These are phyloP conservation scores for Fragaria iinumae DNA, from an alignment of 306 rosid species.

Conservation along the genomic window DNA sequence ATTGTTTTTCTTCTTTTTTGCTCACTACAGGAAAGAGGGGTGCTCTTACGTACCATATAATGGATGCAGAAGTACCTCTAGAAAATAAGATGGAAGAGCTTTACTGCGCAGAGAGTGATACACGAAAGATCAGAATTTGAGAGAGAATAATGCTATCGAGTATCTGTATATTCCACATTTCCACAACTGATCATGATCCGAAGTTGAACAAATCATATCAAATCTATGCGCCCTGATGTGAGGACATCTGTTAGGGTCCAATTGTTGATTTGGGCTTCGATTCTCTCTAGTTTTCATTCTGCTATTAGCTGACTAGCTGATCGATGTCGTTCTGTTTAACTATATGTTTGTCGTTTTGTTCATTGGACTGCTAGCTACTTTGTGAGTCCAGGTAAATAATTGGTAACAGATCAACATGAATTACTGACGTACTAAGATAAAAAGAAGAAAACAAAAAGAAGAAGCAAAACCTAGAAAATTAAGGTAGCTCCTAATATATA, in stretches of 20 bases:
- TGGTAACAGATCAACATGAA: no score
- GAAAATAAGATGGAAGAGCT: not conserved
- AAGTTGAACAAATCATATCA: not conserved
- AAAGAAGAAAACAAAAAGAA: no score
- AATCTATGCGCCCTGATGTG: not conserved
- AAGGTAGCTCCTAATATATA: no score
- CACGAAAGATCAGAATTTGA: not conserved
- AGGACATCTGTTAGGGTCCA: constrained; percentile 1
- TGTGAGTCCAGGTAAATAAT: no score
- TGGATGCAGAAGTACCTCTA: not conserved
- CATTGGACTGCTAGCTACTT: no score
- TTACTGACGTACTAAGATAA: no score
- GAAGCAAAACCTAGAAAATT: no score
- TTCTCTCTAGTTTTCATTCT: not conserved
- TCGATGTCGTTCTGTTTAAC: no score
- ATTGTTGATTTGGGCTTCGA: not conserved
- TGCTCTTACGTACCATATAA: no score
- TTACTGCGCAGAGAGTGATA: not conserved
- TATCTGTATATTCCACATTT: not conserved
- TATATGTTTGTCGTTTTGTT: no score
- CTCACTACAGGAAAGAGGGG: no score
- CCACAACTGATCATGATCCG: not conserved
- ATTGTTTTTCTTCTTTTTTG: not conserved
- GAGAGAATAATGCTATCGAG: not conserved
- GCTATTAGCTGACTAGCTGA: no score